A percentile compares a stretch with the other conserved stretches of the same genome.
Conservation (phyloP, 139 green algal genomes). For the Eudorina sp. region DNA sequence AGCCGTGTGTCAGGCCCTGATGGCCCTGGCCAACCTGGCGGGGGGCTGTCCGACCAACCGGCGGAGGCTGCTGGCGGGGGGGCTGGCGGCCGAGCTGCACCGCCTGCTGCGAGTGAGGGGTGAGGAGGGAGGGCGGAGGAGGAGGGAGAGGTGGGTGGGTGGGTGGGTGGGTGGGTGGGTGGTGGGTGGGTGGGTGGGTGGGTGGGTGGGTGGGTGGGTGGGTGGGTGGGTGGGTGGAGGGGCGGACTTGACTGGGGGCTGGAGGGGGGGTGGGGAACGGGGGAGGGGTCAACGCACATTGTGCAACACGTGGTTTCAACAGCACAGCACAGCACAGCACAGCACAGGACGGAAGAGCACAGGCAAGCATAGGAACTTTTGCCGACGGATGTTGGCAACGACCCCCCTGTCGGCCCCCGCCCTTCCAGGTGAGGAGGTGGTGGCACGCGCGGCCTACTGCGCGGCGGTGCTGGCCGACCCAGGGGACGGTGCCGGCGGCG, state of each 20-base stretch:
- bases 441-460: constrained; percentile 33
- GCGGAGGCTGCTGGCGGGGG: neutral
- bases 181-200: neutral
- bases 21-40: constrained; percentile 22
- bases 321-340: too few species aligned
- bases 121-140: neutral
- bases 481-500: neutral
- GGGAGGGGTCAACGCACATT: too few species aligned
- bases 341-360: too few species aligned
- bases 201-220: neutral
- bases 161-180: neutral
- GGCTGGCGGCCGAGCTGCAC: constrained; percentile 7
- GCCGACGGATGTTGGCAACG: too few species aligned
- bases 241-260: too few species aligned
- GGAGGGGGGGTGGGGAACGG: too few species aligned
- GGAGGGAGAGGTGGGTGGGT: neutral
- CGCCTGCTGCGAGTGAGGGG: constrained; percentile 19
- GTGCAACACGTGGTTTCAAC: too few species aligned
- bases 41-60: neutral
- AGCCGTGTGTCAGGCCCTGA: neutral
- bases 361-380: too few species aligned
- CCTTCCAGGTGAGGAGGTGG: constrained; percentile 9
- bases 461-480: neutral
- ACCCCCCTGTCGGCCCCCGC: too few species aligned
- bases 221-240: too few species aligned